Conservation (phyloP, 2,329 filamentous ascomycete genomes). For the Aspergillus pseudonomiae region DNA sequence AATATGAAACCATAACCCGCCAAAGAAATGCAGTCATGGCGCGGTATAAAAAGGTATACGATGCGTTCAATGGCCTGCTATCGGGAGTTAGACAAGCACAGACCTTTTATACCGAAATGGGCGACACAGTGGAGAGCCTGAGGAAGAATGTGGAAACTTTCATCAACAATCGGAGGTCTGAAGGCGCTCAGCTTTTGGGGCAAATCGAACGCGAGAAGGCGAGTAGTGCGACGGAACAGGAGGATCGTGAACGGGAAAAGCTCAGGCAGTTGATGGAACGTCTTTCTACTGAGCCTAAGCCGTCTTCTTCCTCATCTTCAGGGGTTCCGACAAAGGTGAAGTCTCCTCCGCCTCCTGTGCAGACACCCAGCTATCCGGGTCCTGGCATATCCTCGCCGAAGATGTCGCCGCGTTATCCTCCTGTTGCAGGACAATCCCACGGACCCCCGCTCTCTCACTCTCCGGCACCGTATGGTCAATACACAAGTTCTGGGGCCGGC, state of each 20-base stretch:
- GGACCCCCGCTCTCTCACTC: conserved; percentile 38
- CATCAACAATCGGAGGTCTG: conserved; percentile 88
- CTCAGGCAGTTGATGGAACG: conserved; percentile 90
- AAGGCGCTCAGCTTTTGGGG: conserved; percentile 85
- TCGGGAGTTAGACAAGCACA: conserved; percentile 86
- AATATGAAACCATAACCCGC: conserved; percentile 85
- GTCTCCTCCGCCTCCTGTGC: conserved; percentile 39
- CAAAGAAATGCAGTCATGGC: conserved; percentile 79
- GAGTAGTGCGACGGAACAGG: conserved; percentile 59
- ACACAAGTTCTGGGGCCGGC: conserved; percentile 29
- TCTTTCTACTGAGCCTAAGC: conserved; percentile 75
- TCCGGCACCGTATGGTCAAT: conserved; percentile 41
- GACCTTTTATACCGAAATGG: conserved; percentile 94
- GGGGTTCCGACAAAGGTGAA: conserved; percentile 50
- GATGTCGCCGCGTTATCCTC: conserved; percentile 41
- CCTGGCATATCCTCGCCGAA: conserved; percentile 44
- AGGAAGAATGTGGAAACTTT: conserved; percentile 97
- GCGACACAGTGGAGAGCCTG: conserved; percentile 86
- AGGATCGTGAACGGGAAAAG: conserved; percentile 83
- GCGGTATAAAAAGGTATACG: conserved; percentile 87
- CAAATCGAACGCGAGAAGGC: conserved; percentile 82
- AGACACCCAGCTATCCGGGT: conserved; percentile 34
- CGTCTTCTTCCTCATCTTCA: conserved; percentile 42
- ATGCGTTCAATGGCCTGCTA: conserved; percentile 87
- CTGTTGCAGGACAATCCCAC: conserved; percentile 29